Evolutionary conservation across 345 rosid genomes (phyloP).

Genomic region (Salix dunnii): DNA sequence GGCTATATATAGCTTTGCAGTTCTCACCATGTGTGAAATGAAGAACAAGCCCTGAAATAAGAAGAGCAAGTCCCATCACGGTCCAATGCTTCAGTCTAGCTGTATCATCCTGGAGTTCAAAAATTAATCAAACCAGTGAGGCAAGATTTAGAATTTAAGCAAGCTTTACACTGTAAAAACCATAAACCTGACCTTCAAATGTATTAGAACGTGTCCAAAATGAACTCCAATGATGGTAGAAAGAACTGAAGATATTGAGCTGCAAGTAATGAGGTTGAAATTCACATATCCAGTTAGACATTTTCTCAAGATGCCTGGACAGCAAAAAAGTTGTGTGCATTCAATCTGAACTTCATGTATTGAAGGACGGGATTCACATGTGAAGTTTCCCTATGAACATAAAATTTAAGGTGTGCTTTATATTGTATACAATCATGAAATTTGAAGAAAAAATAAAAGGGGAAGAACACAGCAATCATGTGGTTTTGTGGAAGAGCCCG

Average conservation of each 20-base stretch:
- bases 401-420: neutral
- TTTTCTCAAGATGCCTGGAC: neutral
- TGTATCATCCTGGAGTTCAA: conserved; percentile 47
- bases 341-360: neutral
- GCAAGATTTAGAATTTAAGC: conserved; percentile 2
- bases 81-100: conserved; percentile 76
- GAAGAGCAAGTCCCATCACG: conserved; percentile 51
- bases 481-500: neutral
- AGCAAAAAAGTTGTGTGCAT: neutral
- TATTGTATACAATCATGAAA: neutral
- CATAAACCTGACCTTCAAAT: conserved; percentile 49
- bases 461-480: neutral
- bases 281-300: neutral
- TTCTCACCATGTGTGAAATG: conserved; percentile 69
- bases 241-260: conserved; percentile 73
- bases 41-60: conserved; percentile 53
- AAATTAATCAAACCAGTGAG: conserved; percentile 7
- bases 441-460: neutral
- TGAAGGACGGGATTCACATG: neutral
- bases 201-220: conserved; percentile 74
- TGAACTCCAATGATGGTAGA: conserved; percentile 80
- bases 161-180: neutral
- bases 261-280: conserved; percentile 41
- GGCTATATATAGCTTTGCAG: neutral
- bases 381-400: neutral